A percentile compares a stretch with the other conserved stretches of the same genome.
Evolutionary conservation across 2,329 filamentous ascomycete species (phyloP).

Genomic region (Macrophomina phaseolina): DNA sequence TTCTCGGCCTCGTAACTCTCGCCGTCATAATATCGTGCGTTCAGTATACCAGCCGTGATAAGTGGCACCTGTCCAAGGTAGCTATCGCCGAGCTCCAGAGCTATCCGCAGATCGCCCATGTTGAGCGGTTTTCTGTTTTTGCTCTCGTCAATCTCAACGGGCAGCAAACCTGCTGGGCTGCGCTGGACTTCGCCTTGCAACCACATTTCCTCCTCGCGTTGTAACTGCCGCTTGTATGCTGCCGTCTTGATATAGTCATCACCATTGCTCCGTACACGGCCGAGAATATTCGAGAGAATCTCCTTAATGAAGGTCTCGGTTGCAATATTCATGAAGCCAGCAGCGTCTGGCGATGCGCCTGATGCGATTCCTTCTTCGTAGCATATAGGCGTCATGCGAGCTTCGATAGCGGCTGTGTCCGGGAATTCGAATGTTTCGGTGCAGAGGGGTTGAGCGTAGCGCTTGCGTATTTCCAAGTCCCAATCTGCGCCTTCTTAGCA

Average conservation of each 20-base stretch:
- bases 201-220: slow-evolving; percentile 74
- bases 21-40: slow-evolving; percentile 69
- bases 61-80: slow-evolving; percentile 80
- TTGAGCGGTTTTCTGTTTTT: slow-evolving; percentile 73
- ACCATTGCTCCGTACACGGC: slow-evolving; percentile 61
- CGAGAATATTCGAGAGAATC: slow-evolving; percentile 60
- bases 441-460: slow-evolving; percentile 66
- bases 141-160: slow-evolving; percentile 78
- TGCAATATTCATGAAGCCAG: slow-evolving; percentile 65
- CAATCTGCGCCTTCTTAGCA: slow-evolving; percentile 51
- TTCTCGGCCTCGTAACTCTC: slow-evolving; percentile 31
- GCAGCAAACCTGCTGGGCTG: slow-evolving; percentile 78
- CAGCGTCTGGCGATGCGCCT: slow-evolving; percentile 59
- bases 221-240: slow-evolving; percentile 76
- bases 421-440: slow-evolving; percentile 69
- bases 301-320: slow-evolving; percentile 69
- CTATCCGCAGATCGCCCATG: slow-evolving; percentile 78
- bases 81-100: slow-evolving; percentile 75
- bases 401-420: slow-evolving; percentile 60
- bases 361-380: slow-evolving; percentile 67
- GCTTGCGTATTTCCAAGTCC: slow-evolving; percentile 69
- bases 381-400: slow-evolving; percentile 68
- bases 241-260: slow-evolving; percentile 71
- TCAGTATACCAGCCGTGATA: slow-evolving; percentile 70
- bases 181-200: slow-evolving; percentile 75